These are phyloP conservation scores for Penicillium maclennaniae DNA, from an alignment of 495 filamentous ascomycete species.

Conservation along the genomic window DNA sequence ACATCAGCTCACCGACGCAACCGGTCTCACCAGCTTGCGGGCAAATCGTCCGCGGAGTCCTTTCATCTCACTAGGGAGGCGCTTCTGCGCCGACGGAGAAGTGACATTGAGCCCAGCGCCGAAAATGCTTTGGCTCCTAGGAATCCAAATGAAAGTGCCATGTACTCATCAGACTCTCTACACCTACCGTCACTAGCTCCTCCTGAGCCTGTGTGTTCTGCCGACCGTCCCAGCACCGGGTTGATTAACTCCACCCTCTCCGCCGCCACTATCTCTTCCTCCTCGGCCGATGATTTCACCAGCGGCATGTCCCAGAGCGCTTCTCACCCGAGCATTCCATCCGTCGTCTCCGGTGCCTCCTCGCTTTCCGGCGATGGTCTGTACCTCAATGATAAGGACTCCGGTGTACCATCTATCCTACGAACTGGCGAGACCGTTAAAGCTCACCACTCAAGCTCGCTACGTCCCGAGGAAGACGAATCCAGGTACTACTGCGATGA, in stretches of 20 bases:
- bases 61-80: conserved; percentile 43
- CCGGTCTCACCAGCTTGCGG: conserved; percentile 35
- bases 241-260: conserved; percentile 54
- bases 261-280: conserved; percentile 48
- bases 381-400: conserved; percentile 23
- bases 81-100: conserved; percentile 33
- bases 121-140: conserved; percentile 20
- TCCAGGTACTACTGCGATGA: conserved; percentile 44
- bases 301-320: conserved; percentile 60
- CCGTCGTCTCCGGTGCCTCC: conserved; percentile 73
- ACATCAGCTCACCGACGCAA: conserved; percentile 33
- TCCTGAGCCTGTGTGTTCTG: conserved; percentile 45
- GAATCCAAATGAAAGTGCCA: conserved; percentile 25
- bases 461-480: conserved; percentile 38
- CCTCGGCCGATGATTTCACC: conserved; percentile 49
- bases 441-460: conserved; percentile 21
- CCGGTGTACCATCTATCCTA: conserved; percentile 39
- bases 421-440: conserved; percentile 47
- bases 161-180: conserved; percentile 24
- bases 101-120: conserved; percentile 28
- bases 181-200: conserved; percentile 25
- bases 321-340: conserved; percentile 72
- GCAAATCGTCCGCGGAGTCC: conserved; percentile 40
- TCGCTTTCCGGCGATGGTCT: conserved; percentile 60
- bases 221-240: conserved; percentile 45